Conservation (phyloP, 805 yeast genomes). For the Henningerozyma blattae region DNA sequence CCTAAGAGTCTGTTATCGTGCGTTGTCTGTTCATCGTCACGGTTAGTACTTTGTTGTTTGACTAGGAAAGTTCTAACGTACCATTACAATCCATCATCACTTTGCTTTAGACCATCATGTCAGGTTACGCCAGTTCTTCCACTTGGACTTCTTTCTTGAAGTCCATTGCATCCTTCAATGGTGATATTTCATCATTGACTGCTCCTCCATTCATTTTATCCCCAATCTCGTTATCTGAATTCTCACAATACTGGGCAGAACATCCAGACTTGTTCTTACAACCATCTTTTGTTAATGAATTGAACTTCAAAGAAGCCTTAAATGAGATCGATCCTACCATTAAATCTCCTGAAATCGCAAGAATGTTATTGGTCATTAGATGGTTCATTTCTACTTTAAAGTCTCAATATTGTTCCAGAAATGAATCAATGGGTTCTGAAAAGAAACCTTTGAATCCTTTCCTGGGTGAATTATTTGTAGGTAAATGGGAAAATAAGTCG, state of each 20-base stretch:
- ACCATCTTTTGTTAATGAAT: constrained; percentile 36
- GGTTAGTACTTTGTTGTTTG: neutral
- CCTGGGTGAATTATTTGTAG: constrained; percentile 84
- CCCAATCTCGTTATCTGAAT: constrained; percentile 79
- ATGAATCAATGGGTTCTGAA: constrained; percentile 81
- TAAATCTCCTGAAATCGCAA: constrained; percentile 29
- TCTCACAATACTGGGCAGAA: constrained; percentile 93
- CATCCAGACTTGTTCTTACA: constrained; percentile 75
- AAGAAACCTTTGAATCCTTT: constrained; percentile 95
- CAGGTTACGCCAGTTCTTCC: constrained; percentile 29
- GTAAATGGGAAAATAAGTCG: constrained; percentile 59
- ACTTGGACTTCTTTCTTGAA: constrained; percentile 89
- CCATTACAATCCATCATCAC: neutral
- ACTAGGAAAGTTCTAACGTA: neutral
- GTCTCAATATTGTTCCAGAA: constrained; percentile 87
- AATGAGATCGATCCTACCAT: constrained; percentile 18
- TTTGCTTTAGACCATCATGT: constrained; percentile 10
- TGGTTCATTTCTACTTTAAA: constrained; percentile 87
- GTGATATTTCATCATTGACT: constrained; percentile 85
- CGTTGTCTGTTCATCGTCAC: neutral
- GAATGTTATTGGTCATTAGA: constrained; percentile 69
- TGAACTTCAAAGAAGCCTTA: constrained; percentile 9
- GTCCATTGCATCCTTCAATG: constrained; percentile 86
- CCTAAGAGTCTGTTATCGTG: neutral
- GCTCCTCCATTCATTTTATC: constrained; percentile 97